Evolutionary conservation across 2,329 filamentous ascomycete genomes (phyloP).

Genomic region (Aspergillus oerlinghausenensis): DNA sequence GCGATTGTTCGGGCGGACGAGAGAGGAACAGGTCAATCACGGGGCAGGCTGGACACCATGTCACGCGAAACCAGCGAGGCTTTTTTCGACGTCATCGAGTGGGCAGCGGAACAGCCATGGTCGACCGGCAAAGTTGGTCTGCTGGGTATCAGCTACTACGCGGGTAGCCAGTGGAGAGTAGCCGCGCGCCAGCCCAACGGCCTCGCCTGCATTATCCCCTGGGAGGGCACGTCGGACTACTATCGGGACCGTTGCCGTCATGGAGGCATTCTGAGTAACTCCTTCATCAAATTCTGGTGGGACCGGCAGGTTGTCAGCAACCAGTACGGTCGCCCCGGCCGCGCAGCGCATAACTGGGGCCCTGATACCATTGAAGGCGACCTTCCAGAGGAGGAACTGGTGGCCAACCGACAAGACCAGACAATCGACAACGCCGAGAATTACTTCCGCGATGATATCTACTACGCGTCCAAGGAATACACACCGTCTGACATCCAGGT

Average conservation of each 20-base stretch:
- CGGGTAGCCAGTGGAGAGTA: constrained; percentile 52
- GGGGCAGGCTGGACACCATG: constrained; percentile 52
- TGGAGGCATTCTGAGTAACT: constrained; percentile 57
- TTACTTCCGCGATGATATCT: constrained; percentile 57
- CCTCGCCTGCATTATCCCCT: constrained; percentile 49
- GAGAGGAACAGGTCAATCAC: constrained; percentile 49
- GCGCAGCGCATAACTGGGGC: constrained; percentile 50
- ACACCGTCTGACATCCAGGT: constrained; percentile 62
- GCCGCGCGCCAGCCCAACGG: constrained; percentile 50
- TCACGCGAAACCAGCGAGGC: constrained; percentile 48
- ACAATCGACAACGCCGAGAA: constrained; percentile 46
- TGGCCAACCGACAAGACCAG: constrained; percentile 38
- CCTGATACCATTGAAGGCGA: constrained; percentile 41
- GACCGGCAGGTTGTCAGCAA: constrained; percentile 62
- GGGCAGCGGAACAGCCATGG: constrained; percentile 49
- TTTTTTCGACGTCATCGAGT: constrained; percentile 51
- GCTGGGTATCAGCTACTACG: constrained; percentile 51
- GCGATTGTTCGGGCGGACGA: constrained; percentile 54
- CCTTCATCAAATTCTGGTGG: constrained; percentile 63
- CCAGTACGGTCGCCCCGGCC: constrained; percentile 59
- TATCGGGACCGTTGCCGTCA: constrained; percentile 57
- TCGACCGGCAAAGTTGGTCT: constrained; percentile 49
- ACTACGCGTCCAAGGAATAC: constrained; percentile 64
- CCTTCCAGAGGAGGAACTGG: constrained; percentile 31
- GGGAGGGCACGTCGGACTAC: constrained; percentile 55